Conservation (phyloP, 305 asterid genomes). For the Withania somnifera region DNA sequence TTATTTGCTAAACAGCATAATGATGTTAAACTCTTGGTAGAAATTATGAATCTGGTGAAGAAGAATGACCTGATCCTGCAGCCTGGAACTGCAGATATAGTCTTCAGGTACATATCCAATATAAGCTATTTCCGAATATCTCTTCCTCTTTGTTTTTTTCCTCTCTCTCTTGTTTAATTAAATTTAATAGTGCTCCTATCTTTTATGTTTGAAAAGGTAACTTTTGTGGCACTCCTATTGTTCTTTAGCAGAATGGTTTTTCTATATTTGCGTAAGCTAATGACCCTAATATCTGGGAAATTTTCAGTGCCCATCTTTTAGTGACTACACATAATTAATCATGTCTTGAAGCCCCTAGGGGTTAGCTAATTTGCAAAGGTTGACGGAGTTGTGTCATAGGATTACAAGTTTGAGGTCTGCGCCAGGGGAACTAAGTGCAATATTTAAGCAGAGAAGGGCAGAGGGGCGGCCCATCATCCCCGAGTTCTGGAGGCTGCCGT, state of each 20-base stretch:
- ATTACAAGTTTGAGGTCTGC: no score
- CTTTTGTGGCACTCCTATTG: neutral
- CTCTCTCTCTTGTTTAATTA: neutral
- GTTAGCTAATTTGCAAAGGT: no score
- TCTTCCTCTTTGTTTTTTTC: neutral
- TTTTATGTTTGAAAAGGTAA: neutral
- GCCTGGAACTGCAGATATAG: slow-evolving; percentile 83
- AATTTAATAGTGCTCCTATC: neutral
- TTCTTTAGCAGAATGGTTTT: neutral
- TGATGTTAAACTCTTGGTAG: slow-evolving; percentile 61
- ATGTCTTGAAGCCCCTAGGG: no score
- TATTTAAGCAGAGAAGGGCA: no score
- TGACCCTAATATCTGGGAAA: no score
- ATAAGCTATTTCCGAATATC: neutral
- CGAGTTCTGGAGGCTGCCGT: no score
- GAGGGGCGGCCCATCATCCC: no score
- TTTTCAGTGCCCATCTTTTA: no score
- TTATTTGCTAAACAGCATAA: slow-evolving; percentile 63
- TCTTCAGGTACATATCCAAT: slow-evolving; percentile 41
- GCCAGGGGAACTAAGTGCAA: no score
- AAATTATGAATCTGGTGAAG: slow-evolving; percentile 57
- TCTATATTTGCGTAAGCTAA: no score
- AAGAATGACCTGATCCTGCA: slow-evolving; percentile 61
- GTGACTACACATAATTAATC: no score
- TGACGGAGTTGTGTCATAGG: no score